These are phyloP conservation scores for Colletotrichum viniferum DNA, from an alignment of 2,329 filamentous ascomycete genomes.

Conservation along the genomic window DNA sequence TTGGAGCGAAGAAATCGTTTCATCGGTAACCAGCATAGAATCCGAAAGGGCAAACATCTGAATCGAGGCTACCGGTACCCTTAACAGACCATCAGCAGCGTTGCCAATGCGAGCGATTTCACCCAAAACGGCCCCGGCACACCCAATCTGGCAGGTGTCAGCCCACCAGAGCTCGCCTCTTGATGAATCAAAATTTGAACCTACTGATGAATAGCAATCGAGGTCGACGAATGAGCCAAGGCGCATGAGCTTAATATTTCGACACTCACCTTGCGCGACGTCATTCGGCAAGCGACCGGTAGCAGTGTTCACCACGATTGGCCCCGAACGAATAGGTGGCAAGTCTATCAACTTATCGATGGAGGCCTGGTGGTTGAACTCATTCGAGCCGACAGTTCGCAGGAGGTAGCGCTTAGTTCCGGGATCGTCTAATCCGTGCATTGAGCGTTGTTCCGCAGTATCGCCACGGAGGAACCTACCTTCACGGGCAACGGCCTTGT, in stretches of 20 bases:
- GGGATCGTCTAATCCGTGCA: neutral
- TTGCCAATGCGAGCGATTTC: constrained; percentile 68
- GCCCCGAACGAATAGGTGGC: constrained; percentile 40
- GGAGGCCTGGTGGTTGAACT: constrained; percentile 73
- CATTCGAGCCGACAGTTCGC: constrained; percentile 70
- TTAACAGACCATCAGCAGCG: too few species aligned
- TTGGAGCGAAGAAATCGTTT: constrained; percentile 82
- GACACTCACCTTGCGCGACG: constrained; percentile 43
- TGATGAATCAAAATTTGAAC: constrained; percentile 20
- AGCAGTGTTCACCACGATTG: neutral
- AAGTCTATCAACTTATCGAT: constrained; percentile 69
- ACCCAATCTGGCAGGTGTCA: constrained; percentile 63
- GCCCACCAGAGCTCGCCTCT: neutral
- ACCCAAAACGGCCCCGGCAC: constrained; percentile 83
- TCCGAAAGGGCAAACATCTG: constrained; percentile 75
- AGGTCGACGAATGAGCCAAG: constrained; percentile 75
- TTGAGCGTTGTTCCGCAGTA: neutral
- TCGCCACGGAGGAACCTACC: neutral
- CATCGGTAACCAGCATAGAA: constrained; percentile 78
- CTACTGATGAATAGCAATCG: constrained; percentile 72
- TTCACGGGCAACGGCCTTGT: constrained; percentile 11
- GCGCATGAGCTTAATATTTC: constrained; percentile 66
- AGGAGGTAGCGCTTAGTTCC: constrained; percentile 42
- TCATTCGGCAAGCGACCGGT: neutral
- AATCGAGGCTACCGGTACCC: constrained; percentile 39